These are phyloP conservation scores for Phialophora verrucosa DNA, from an alignment of 2,329 filamentous ascomycete species.

Conservation along the genomic window DNA sequence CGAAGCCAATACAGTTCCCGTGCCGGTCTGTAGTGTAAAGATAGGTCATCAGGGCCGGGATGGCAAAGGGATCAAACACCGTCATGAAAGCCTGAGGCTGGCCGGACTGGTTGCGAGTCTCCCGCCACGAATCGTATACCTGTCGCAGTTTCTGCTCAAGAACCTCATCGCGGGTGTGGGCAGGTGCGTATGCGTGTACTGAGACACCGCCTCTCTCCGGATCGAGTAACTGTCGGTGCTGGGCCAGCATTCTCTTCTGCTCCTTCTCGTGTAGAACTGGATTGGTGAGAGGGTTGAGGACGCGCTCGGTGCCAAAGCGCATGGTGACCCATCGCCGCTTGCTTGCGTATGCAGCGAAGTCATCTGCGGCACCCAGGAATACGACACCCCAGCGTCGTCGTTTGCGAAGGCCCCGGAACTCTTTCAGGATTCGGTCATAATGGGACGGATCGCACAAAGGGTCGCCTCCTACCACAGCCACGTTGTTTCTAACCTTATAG, in stretches of 20 bases:
- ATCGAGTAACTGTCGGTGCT: conserved; percentile 48
- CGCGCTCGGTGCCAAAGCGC: conserved; percentile 48
- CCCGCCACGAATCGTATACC: conserved; percentile 50
- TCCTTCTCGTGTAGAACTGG: conserved; percentile 46
- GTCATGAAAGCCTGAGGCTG: conserved; percentile 50
- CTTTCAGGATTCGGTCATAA: conserved; percentile 43
- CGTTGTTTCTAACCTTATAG: conserved; percentile 47
- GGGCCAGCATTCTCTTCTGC: conserved; percentile 48
- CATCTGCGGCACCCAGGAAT: conserved; percentile 47
- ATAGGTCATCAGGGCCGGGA: conserved; percentile 50
- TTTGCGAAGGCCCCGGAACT: conserved; percentile 47
- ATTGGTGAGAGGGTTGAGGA: conserved; percentile 50
- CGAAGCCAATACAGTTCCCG: conserved; percentile 47
- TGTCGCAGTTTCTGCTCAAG: conserved; percentile 45
- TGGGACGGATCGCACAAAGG: conserved; percentile 45
- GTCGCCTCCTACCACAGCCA: conserved; percentile 50
- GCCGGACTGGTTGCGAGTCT: conserved; percentile 43
- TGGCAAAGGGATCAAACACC: conserved; percentile 49
- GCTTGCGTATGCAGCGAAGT: conserved; percentile 44
- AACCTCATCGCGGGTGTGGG: conserved; percentile 41
- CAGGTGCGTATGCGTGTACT: conserved; percentile 46
- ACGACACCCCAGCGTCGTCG: conserved; percentile 44
- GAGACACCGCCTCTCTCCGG: conserved; percentile 44
- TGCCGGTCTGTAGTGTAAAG: conserved; percentile 46
- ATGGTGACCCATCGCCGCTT: conserved; percentile 46